Conservation (phyloP, 495 filamentous ascomycete genomes). For the Elasticomyces elasticus region DNA sequence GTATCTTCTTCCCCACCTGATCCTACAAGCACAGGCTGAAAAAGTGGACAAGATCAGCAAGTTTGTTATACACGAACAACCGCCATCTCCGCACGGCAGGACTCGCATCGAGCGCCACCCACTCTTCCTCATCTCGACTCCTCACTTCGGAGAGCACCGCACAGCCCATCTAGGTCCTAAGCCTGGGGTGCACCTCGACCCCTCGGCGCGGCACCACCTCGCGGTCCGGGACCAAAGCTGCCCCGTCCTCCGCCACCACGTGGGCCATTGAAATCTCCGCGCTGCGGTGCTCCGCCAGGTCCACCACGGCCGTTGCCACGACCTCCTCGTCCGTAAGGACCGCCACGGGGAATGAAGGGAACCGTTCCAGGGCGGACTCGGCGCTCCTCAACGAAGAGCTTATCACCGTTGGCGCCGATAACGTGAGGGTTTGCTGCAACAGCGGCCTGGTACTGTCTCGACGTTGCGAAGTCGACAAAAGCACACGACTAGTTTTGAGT, state of each 20-base stretch:
- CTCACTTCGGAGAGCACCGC: no score
- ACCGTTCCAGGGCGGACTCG: constrained; percentile 60
- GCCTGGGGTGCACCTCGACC: no score
- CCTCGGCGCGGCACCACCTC: not conserved
- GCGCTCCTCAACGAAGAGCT: constrained; percentile 79
- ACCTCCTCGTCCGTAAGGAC: constrained; percentile 38
- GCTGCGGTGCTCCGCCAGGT: not conserved
- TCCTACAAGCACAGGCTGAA: no score
- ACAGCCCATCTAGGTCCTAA: no score
- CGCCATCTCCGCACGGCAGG: no score
- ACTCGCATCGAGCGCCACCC: no score
- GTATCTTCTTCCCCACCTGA: no score
- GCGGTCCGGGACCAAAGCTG: not conserved
- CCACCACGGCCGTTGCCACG: not conserved
- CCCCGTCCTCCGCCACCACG: not conserved
- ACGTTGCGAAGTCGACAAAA: constrained; percentile 82
- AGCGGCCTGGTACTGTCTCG: constrained; percentile 69
- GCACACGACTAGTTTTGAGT: constrained; percentile 78
- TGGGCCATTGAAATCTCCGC: not conserved
- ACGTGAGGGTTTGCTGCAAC: constrained; percentile 75
- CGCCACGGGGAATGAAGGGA: constrained; percentile 34
- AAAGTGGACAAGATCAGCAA: no score
- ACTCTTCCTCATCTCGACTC: no score
- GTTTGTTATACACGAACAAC: no score
- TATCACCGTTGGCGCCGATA: constrained; percentile 69